These are phyloP conservation scores for Capsicum baccatum DNA, from an alignment of 257 asterid species.

Conservation along the genomic window DNA sequence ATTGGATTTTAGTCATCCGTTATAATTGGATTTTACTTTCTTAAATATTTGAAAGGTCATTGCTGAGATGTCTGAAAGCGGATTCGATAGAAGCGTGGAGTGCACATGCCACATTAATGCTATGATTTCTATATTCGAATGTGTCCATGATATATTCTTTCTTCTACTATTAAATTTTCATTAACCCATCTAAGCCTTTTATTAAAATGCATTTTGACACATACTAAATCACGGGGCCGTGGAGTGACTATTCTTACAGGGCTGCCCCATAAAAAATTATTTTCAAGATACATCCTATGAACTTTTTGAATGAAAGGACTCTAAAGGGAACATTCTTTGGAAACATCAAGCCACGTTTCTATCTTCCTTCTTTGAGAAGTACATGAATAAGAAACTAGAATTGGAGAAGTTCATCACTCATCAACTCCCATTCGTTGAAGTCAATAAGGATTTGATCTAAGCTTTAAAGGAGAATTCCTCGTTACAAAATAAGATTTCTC, in stretches of 20 bases:
- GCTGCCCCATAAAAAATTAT: too few species aligned
- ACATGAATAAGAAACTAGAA: constrained; percentile 62
- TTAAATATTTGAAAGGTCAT: constrained; percentile 49
- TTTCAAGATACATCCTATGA: too few species aligned
- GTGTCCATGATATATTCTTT: neutral
- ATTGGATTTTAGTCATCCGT: too few species aligned
- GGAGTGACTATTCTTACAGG: neutral
- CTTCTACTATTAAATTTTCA: constrained; percentile 78
- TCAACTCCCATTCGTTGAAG: constrained; percentile 38
- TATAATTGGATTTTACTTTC: neutral
- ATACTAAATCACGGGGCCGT: constrained; percentile 37
- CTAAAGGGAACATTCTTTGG: too few species aligned
- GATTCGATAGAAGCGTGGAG: neutral
- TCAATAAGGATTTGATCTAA: constrained; percentile 48
- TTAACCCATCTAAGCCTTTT: neutral
- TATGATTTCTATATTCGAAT: too few species aligned
- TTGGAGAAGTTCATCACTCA: constrained; percentile 50
- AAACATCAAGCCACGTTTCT: too few species aligned
- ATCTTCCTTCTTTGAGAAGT: constrained; percentile 65
- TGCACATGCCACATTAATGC: neutral
- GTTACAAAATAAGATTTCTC: too few species aligned
- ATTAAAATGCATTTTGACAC: neutral
- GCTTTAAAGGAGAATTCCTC: constrained; percentile 37
- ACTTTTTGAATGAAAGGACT: too few species aligned
- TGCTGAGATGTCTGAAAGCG: constrained; percentile 37